Evolutionary conservation across 2,329 filamentous ascomycete species (phyloP).

Genomic region (Arthrobotrys sinensis): DNA sequence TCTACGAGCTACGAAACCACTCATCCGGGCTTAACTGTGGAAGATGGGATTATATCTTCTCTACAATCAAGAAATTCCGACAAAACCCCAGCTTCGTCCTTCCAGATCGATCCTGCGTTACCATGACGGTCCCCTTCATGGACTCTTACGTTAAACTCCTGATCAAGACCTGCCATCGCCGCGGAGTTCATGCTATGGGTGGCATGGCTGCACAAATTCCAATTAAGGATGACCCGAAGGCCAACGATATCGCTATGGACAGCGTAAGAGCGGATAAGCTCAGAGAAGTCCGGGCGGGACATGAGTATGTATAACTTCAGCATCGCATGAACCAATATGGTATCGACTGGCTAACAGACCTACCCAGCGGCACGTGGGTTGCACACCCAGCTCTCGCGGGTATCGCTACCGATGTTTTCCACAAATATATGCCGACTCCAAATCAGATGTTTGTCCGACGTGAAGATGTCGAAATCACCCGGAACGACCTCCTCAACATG

Average conservation of each 20-base stretch:
- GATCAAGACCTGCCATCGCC: slow-evolving; percentile 97
- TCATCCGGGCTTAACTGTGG: slow-evolving; percentile 97
- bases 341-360: slow-evolving; percentile 14
- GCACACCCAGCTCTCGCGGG: slow-evolving; percentile 91
- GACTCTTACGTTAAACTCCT: slow-evolving; percentile 95
- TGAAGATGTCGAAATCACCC: slow-evolving; percentile 87
- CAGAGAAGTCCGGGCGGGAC: slow-evolving; percentile 92
- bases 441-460: slow-evolving; percentile 94
- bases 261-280: slow-evolving; percentile 95
- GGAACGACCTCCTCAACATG: slow-evolving; percentile 96
- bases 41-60: slow-evolving; percentile 99
- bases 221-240: slow-evolving; percentile 92
- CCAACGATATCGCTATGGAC: slow-evolving; percentile 95
- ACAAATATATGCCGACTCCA: slow-evolving; percentile 97
- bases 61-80: slow-evolving; percentile 99
- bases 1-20: slow-evolving; percentile 98
- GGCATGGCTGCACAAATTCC: slow-evolving; percentile 99
- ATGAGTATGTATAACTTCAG: slow-evolving; percentile 75
- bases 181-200: slow-evolving; percentile 98
- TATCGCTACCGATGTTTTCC: slow-evolving; percentile 94
- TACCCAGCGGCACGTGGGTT: slow-evolving; percentile 80
- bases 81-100: slow-evolving; percentile 93
- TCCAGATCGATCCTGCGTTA: slow-evolving; percentile 89
- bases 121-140: slow-evolving; percentile 99
- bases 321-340: not conserved